phyloP scores from a whole-genome alignment of 148 eudicot genomes.

The Diospyros kaki region DNA sequence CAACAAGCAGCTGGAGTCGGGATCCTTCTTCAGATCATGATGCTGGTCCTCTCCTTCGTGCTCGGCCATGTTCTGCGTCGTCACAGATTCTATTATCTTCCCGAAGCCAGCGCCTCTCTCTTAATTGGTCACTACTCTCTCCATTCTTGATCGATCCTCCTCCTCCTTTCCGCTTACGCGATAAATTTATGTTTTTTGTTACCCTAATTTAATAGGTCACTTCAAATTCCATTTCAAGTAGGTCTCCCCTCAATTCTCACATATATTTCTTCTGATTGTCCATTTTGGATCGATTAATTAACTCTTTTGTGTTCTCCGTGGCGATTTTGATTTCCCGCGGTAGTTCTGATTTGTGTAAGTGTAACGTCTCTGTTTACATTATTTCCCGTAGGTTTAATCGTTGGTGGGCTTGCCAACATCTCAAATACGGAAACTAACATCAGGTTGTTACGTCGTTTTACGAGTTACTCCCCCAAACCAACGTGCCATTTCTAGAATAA shows the following conservation, averaged over 20 bases:
- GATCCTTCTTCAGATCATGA: conserved; percentile 79
- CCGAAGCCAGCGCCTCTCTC: conserved; percentile 99
- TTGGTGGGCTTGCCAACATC: conserved; percentile 93
- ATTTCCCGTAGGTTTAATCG: conserved; percentile 68
- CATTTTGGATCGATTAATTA: background rate
- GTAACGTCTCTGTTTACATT: background rate
- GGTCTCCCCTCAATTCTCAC: background rate
- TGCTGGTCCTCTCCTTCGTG: conserved; percentile 82
- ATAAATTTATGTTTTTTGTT: background rate
- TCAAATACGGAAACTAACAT: conserved; percentile 90
- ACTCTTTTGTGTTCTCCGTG: background rate
- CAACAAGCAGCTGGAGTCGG: conserved; percentile 99
- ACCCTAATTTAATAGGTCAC: background rate
- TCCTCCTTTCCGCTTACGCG: background rate
- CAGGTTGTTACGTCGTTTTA: conserved; percentile 41
- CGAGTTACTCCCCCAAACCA: background rate
- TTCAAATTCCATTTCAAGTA: too few relatives aligned
- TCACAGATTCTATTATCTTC: conserved; percentile 84
- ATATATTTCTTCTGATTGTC: background rate
- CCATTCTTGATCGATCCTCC: background rate
- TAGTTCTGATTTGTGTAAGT: too few relatives aligned
- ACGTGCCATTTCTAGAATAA: background rate
- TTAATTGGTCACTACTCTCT: conserved; percentile 50
- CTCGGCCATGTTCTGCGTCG: conserved; percentile 97
- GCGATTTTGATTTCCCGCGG: background rate